Conservation (phyloP, 2,329 filamentous ascomycete species). For the Curvularia spicifera region DNA sequence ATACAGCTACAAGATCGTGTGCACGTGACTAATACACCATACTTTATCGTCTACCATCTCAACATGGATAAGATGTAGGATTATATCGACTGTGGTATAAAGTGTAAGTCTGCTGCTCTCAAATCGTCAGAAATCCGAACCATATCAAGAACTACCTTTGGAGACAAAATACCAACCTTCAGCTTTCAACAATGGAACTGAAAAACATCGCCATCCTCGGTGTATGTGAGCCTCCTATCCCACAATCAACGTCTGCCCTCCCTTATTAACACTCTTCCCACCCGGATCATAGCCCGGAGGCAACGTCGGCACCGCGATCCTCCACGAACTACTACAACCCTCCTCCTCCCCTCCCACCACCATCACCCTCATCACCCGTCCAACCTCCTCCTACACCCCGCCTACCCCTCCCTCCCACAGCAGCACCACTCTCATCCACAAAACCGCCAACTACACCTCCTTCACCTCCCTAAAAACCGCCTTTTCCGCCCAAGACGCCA, state of each 20-base stretch:
- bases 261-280: constrained; percentile 1
- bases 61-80: not conserved
- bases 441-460: constrained; percentile 36
- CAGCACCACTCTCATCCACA: constrained; percentile 26
- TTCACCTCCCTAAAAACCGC: constrained; percentile 43
- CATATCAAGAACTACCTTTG: not conserved
- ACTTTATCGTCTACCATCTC: not conserved
- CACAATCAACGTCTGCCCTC: not conserved
- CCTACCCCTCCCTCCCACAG: constrained; percentile 5
- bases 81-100: not conserved
- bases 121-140: not conserved
- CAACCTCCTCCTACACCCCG: constrained; percentile 27
- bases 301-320: constrained; percentile 42
- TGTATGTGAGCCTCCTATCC: constrained; percentile 23
- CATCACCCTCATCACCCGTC: constrained; percentile 42
- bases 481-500: constrained; percentile 62
- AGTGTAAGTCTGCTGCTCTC: not conserved
- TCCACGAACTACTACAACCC: constrained; percentile 36
- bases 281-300: constrained; percentile 35
- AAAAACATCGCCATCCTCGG: constrained; percentile 47
- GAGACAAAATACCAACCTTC: not conserved
- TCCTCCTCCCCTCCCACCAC: constrained; percentile 19
- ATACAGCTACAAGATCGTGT: not conserved
- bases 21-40: not conserved
- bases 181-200: constrained; percentile 35